Percentiles rank a stretch among this genome's conserved stretches.
phyloP scores from a whole-genome alignment of 2,329 filamentous ascomycete species.

The Escovopsis sp. region DNA sequence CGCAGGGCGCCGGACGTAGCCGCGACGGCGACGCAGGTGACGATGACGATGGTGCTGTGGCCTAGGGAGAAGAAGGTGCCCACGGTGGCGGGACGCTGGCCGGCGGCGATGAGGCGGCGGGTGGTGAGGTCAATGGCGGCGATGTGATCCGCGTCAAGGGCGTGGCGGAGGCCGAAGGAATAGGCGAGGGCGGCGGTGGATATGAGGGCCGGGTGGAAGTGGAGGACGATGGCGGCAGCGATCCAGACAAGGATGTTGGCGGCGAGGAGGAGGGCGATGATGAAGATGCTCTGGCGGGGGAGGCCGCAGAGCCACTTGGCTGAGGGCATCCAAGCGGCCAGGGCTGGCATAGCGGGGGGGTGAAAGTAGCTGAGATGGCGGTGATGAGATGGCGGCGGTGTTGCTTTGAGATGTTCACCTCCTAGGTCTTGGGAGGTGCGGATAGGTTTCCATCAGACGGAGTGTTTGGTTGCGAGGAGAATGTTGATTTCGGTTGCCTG shows the following conservation, averaged over 20 bases:
- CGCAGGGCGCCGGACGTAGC: constrained; percentile 76
- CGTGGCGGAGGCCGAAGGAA: constrained; percentile 78
- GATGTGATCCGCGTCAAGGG: constrained; percentile 90
- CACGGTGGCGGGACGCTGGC: constrained; percentile 76
- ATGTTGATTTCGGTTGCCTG: no score
- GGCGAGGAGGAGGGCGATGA: constrained; percentile 34
- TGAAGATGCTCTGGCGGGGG: constrained; percentile 23
- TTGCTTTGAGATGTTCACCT: no score
- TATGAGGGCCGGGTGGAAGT: constrained; percentile 45
- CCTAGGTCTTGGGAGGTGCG: no score
- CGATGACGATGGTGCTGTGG: constrained; percentile 81
- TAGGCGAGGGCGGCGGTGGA: constrained; percentile 75
- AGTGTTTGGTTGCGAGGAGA: no score
- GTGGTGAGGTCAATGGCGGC: constrained; percentile 90
- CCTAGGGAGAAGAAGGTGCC: constrained; percentile 91
- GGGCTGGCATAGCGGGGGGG: background rate
- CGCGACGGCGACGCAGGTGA: constrained; percentile 83
- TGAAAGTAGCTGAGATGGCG: background rate
- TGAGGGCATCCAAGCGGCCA: constrained; percentile 3
- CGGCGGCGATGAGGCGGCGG: constrained; percentile 68
- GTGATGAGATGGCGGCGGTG: background rate
- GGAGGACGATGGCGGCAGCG: constrained; percentile 34
- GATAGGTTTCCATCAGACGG: no score
- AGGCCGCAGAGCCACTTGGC: constrained; percentile 17
- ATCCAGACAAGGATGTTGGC: constrained; percentile 42